Evolutionary conservation across 1,284 basidiomycete genomes (phyloP).

Genomic region (Boletellus deceptivus): DNA sequence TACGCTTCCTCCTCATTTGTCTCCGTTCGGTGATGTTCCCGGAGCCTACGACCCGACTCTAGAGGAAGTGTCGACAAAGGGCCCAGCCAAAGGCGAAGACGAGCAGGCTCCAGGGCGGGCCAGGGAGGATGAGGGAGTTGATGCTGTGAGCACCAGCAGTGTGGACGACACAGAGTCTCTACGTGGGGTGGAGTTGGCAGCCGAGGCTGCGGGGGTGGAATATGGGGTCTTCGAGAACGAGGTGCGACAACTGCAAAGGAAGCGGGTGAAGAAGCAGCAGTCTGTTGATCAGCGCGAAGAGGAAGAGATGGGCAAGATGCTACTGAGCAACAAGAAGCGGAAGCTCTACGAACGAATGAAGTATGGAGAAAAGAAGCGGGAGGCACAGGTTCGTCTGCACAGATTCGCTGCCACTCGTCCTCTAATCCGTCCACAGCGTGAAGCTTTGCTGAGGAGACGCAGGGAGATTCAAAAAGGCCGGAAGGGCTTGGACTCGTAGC

Average conservation of each 20-base stretch:
- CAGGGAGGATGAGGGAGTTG: slow-evolving; percentile 40
- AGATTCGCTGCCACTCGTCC: background rate
- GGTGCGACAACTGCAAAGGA: slow-evolving; percentile 67
- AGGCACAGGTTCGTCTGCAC: slow-evolving; percentile 67
- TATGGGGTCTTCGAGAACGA: slow-evolving; percentile 82
- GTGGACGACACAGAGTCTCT: slow-evolving; percentile 70
- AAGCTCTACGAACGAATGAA: slow-evolving; percentile 97
- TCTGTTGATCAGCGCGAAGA: slow-evolving; percentile 46
- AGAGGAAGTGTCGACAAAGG: slow-evolving; percentile 36
- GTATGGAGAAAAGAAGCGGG: slow-evolving; percentile 79
- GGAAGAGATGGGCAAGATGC: slow-evolving; percentile 95
- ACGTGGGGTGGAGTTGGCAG: slow-evolving; percentile 89
- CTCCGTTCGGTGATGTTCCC: slow-evolving; percentile 87
- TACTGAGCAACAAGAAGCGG: slow-evolving; percentile 96
- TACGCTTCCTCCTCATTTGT: slow-evolving; percentile 90
- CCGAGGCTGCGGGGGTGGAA: slow-evolving; percentile 87
- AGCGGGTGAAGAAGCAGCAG: slow-evolving; percentile 38
- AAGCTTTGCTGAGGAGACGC: slow-evolving; percentile 61
- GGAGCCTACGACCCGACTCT: slow-evolving; percentile 75
- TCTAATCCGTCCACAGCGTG: slow-evolving; percentile 43
- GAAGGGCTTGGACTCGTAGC: slow-evolving; percentile 11
- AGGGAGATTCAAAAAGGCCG: slow-evolving; percentile 53
- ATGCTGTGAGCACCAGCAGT: slow-evolving; percentile 46
- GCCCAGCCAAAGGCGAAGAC: slow-evolving; percentile 42
- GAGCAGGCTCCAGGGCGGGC: slow-evolving; percentile 37